These are phyloP conservation scores for Dispira parvispora DNA, from an alignment of 192 early-diverging fungal species.

Conservation along the genomic window DNA sequence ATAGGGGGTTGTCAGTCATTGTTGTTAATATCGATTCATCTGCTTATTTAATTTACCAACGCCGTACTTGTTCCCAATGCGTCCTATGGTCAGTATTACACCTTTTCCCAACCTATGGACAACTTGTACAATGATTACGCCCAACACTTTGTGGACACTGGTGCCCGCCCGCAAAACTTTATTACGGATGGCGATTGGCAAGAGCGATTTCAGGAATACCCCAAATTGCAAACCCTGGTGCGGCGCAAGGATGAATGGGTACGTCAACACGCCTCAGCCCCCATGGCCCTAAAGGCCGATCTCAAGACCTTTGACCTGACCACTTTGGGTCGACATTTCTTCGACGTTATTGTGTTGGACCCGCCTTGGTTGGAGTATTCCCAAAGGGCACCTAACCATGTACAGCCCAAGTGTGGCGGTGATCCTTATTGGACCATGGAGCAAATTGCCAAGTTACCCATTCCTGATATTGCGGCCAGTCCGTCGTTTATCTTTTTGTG, in stretches of 20 bases:
- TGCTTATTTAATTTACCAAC: neutral
- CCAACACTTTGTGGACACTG: conserved; percentile 35
- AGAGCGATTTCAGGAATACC: conserved; percentile 40
- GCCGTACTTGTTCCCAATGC: neutral
- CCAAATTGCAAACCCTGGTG: conserved; percentile 32
- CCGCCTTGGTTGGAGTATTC: conserved; percentile 26
- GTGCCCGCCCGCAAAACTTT: conserved; percentile 37
- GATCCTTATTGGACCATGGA: conserved; percentile 25
- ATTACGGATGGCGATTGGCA: conserved; percentile 27
- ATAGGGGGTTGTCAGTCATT: neutral
- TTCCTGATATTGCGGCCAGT: conserved; percentile 36
- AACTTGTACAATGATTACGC: conserved; percentile 37
- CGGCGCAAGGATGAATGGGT: conserved; percentile 27
- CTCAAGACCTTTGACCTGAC: conserved; percentile 30
- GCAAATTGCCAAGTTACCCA: conserved; percentile 32
- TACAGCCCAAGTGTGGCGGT: neutral
- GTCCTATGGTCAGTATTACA: neutral
- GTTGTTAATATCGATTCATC: neutral
- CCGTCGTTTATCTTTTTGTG: conserved; percentile 48
- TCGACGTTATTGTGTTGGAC: conserved; percentile 49
- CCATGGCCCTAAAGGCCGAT: conserved; percentile 29
- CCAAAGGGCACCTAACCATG: too few relatives aligned
- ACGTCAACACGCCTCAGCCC: conserved; percentile 21
- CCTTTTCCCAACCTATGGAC: conserved; percentile 1
- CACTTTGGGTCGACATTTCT: conserved; percentile 21